Percentiles rank a stretch among this genome's conserved stretches.
Conservation (phyloP, 1,284 basidiomycete genomes). For the Schizophyllum amplum region DNA sequence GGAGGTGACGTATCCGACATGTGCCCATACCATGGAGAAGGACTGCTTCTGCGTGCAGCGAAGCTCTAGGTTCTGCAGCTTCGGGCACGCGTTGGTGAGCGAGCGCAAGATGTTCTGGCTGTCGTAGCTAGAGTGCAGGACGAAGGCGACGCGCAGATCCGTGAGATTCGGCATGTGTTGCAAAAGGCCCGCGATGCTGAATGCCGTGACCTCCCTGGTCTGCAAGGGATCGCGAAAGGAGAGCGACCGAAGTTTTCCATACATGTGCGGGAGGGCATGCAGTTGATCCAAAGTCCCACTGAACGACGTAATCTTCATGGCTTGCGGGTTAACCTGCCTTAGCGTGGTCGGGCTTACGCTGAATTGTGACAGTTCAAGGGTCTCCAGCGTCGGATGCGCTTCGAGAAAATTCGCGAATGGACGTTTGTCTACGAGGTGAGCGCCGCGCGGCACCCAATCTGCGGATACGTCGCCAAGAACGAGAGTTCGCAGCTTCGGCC, state of each 20-base stretch:
- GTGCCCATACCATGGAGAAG: constrained; percentile 51
- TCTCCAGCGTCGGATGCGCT: constrained; percentile 45
- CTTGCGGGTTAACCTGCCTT: constrained; percentile 32
- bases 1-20: background rate
- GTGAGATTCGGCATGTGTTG: constrained; percentile 44
- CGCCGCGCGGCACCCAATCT: constrained; percentile 36
- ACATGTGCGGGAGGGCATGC: constrained; percentile 41
- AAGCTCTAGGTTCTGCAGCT: constrained; percentile 51
- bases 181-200: constrained; percentile 48
- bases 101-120: constrained; percentile 58
- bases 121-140: constrained; percentile 63
- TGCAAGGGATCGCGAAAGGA: constrained; percentile 57
- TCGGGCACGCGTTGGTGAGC: constrained; percentile 54
- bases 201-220: constrained; percentile 56
- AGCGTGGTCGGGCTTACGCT: constrained; percentile 50
- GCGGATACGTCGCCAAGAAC: constrained; percentile 55
- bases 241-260: constrained; percentile 37
- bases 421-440: constrained; percentile 30
- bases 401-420: constrained; percentile 62
- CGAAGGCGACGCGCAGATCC: constrained; percentile 53
- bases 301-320: constrained; percentile 48
- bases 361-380: constrained; percentile 45
- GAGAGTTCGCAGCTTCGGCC: constrained; percentile 52
- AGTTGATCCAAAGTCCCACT: constrained; percentile 56
- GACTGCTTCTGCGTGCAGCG: constrained; percentile 61